phyloP scores from a whole-genome alignment of 768 basidiomycete genomes.

The Lactifluus pinguis region DNA sequence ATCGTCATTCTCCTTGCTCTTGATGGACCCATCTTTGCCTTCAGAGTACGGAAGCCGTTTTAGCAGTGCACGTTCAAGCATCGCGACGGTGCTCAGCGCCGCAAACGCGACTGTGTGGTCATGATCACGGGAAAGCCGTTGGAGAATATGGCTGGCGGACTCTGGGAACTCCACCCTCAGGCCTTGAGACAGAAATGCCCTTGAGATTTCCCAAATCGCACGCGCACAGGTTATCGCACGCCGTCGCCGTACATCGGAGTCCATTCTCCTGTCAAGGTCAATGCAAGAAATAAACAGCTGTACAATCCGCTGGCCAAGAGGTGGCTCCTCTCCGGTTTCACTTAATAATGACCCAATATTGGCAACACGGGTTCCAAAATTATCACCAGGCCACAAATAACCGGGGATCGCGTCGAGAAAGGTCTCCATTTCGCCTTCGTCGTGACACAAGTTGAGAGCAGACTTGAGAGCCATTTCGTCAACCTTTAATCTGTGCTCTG shows the following conservation, averaged over 20 bases:
- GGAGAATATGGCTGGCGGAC: background rate
- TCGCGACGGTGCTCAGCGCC: background rate
- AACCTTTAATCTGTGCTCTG: background rate
- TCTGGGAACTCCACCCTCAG: background rate
- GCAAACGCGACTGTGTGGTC: slow-evolving; percentile 1
- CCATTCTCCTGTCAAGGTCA: slow-evolving; percentile 2
- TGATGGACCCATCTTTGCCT: background rate
- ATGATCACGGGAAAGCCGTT: background rate
- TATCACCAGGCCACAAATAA: background rate
- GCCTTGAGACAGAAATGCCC: background rate
- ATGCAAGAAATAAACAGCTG: slow-evolving; percentile 4
- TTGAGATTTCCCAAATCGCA: slow-evolving; percentile 8
- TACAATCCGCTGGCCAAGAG: slow-evolving; percentile 5
- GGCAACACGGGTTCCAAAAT: background rate
- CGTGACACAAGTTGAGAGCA: background rate
- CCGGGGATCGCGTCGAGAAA: background rate
- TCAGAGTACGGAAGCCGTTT: background rate
- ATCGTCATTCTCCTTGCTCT: background rate
- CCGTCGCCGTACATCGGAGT: background rate
- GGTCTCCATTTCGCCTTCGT: background rate
- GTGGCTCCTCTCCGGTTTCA: background rate
- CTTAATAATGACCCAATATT: slow-evolving; percentile 2
- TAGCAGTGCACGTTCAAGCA: background rate
- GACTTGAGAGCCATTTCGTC: background rate
- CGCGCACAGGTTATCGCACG: slow-evolving; percentile 8